These are phyloP conservation scores for Dothiorella sarmentorum DNA, from an alignment of 2,329 filamentous ascomycete genomes.

Conservation along the genomic window DNA sequence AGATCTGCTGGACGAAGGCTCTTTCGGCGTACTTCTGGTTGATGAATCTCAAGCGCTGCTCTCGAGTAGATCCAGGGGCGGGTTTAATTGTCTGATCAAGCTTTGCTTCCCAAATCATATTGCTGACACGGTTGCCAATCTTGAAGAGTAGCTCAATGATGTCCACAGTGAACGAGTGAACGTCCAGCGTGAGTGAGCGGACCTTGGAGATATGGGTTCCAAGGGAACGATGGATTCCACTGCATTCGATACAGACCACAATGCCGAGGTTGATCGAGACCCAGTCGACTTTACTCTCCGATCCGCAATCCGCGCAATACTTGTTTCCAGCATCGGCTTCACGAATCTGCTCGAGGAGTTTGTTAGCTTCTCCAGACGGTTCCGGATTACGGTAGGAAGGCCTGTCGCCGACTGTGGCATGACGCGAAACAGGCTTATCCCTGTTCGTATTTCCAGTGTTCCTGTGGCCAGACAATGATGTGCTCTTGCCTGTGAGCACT, in stretches of 20 bases:
- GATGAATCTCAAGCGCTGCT: conserved; percentile 92
- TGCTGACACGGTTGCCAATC: conserved; percentile 90
- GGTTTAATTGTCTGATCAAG: conserved; percentile 74
- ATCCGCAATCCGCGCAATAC: conserved; percentile 92
- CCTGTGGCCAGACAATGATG: conserved; percentile 61
- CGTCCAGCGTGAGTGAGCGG: conserved; percentile 89
- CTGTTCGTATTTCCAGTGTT: conserved; percentile 36
- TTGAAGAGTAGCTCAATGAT: conserved; percentile 90
- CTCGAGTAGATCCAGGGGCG: conserved; percentile 71
- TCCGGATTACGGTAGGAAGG: conserved; percentile 70
- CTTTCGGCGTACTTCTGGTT: conserved; percentile 90
- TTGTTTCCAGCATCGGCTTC: conserved; percentile 90
- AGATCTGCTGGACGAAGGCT: conserved; percentile 75
- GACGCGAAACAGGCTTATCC: conserved; percentile 64
- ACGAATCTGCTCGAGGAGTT: conserved; percentile 79
- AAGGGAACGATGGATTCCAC: conserved; percentile 91
- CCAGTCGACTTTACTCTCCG: conserved; percentile 92
- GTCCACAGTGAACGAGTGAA: conserved; percentile 93
- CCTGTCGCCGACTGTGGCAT: conserved; percentile 87
- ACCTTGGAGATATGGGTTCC: conserved; percentile 98
- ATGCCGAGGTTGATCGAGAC: conserved; percentile 97
- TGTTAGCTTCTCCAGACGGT: conserved; percentile 75
- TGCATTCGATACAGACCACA: conserved; percentile 95
- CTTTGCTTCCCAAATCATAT: conserved; percentile 92
- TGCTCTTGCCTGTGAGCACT: conserved; percentile 87